These are phyloP conservation scores for Dothistroma septosporum DNA, from an alignment of 2,329 filamentous ascomycete species.

Conservation along the genomic window DNA sequence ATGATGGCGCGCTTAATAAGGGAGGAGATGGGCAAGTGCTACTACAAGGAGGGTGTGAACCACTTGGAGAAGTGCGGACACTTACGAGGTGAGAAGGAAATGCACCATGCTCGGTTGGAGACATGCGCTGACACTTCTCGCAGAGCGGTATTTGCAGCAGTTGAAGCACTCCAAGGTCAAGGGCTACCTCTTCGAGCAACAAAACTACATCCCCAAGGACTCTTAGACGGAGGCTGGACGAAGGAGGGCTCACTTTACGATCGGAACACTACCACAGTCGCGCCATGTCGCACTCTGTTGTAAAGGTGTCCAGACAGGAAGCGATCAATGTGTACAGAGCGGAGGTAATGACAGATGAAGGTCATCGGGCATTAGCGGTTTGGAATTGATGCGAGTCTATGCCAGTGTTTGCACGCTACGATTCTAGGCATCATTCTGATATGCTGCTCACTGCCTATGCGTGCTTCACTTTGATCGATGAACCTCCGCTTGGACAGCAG, in stretches of 20 bases:
- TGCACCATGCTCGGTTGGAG: background rate
- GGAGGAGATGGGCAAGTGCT: constrained; percentile 82
- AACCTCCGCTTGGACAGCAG: too few relatives aligned
- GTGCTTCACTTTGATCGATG: too few relatives aligned
- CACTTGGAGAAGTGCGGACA: constrained; percentile 82
- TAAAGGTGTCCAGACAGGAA: background rate
- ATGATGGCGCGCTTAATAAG: constrained; percentile 84
- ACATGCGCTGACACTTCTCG: constrained; percentile 5
- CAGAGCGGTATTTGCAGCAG: constrained; percentile 75
- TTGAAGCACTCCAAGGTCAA: constrained; percentile 72
- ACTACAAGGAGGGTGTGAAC: constrained; percentile 78
- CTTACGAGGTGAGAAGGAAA: constrained; percentile 64
- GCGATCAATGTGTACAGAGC: background rate
- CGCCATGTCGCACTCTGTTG: background rate
- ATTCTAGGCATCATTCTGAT: too few relatives aligned
- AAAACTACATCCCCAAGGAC: constrained; percentile 56
- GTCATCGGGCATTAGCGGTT: background rate
- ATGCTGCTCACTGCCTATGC: background rate
- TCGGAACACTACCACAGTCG: background rate
- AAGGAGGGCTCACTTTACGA: background rate
- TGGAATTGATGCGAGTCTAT: background rate
- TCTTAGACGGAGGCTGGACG: background rate
- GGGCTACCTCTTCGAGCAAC: constrained; percentile 75
- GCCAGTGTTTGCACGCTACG: too few relatives aligned
- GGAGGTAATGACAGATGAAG: background rate